phyloP scores from a whole-genome alignment of 768 basidiomycete species.

The Mycena indigotica region DNA sequence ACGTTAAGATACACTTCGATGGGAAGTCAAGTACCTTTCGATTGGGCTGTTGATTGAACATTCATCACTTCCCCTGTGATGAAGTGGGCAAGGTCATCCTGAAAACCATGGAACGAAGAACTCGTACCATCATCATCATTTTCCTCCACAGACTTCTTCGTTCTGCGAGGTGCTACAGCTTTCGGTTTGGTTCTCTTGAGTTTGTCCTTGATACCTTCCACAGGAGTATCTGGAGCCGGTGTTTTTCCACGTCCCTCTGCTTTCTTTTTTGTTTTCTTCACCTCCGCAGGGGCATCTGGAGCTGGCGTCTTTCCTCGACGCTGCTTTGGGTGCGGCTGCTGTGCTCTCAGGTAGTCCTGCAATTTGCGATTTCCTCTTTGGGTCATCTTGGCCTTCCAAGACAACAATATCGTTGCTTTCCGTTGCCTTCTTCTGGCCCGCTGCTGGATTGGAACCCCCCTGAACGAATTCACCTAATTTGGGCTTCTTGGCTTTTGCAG shows the following conservation, averaged over 20 bases:
- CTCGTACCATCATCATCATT: neutral
- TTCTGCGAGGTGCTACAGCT: no score
- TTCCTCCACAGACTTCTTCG: conserved; percentile 10
- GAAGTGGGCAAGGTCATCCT: conserved; percentile 9
- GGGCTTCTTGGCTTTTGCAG: neutral
- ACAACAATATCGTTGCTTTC: neutral
- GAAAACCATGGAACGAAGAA: neutral
- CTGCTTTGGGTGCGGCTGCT: neutral
- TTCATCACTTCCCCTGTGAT: neutral
- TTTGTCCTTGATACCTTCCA: no score
- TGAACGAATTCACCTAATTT: neutral
- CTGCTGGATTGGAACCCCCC: neutral
- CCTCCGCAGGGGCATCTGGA: conserved; percentile 5
- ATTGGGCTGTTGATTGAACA: neutral
- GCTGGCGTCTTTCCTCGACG: neutral
- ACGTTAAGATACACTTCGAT: no score
- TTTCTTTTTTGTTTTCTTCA: conserved; percentile 18
- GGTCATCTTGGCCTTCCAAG: neutral
- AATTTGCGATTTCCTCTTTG: conserved; percentile 5
- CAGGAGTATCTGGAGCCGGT: no score
- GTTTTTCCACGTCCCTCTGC: no score
- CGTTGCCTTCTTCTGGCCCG: conserved; percentile 26
- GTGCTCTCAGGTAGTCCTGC: neutral
- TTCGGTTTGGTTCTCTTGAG: no score
- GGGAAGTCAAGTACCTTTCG: no score